phyloP scores from a whole-genome alignment of 192 early-diverging fungal genomes.

The Mortierella alpina region DNA sequence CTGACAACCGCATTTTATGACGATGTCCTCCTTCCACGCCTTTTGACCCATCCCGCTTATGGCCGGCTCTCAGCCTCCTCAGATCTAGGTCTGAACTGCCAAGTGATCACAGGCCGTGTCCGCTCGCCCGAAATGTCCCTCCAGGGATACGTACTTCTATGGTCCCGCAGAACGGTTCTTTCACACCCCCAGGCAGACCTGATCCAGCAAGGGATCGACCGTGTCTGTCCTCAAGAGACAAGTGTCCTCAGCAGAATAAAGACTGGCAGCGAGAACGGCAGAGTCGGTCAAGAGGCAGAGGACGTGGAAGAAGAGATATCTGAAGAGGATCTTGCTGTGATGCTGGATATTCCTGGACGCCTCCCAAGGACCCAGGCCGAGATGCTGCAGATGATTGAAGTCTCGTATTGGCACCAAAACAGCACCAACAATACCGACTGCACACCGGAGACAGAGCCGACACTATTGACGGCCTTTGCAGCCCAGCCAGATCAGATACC shows the following conservation, averaged over 20 bases:
- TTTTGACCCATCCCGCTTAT: conserved; percentile 10
- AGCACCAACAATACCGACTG: not conserved
- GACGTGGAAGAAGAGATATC: not conserved
- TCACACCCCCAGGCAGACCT: conserved; percentile 11
- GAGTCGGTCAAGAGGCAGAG: not conserved
- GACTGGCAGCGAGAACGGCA: not conserved
- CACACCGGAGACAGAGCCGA: not conserved
- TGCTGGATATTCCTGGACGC: conserved; percentile 38
- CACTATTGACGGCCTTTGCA: conserved; percentile 40
- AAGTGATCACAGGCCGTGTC: conserved; percentile 20
- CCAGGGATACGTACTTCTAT: conserved; percentile 35
- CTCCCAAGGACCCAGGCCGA: conserved; percentile 20
- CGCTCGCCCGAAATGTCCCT: conserved; percentile 44
- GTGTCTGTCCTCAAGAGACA: conserved; percentile 5
- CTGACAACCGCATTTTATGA: conserved; percentile 12
- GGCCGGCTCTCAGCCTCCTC: not conserved
- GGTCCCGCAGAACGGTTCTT: conserved; percentile 6
- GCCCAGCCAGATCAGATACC: conserved; percentile 44
- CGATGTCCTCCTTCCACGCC: conserved; percentile 11
- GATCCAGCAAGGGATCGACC: conserved; percentile 22
- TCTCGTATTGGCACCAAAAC: conserved; percentile 34
- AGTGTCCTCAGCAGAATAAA: not conserved
- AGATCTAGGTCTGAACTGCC: conserved; percentile 20
- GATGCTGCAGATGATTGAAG: conserved; percentile 38
- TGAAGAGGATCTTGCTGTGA: conserved; percentile 25